phyloP scores from a whole-genome alignment of 306 rosid genomes.

The Gillenia trifoliata region DNA sequence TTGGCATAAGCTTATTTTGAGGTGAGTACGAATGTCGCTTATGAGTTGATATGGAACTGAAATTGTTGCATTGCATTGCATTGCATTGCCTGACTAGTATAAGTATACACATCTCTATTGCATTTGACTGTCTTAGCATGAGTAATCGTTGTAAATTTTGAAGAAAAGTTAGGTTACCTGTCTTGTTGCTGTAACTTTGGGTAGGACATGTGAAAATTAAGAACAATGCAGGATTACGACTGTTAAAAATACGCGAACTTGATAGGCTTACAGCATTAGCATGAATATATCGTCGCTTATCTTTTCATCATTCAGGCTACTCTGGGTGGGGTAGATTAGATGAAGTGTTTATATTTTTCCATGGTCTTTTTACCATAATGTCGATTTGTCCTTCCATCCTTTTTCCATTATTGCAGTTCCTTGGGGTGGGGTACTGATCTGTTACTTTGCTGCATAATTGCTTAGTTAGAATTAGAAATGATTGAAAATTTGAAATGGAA shows the following conservation, averaged over 20 bases:
- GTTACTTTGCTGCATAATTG: neutral
- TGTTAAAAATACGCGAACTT: neutral
- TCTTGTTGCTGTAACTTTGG: neutral
- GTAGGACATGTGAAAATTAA: neutral
- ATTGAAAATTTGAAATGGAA: neutral
- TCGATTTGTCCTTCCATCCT: neutral
- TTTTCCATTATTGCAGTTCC: neutral
- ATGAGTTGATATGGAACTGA: neutral
- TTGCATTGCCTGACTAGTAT: neutral
- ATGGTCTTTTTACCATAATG: neutral
- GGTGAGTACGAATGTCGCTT: conserved; percentile 34
- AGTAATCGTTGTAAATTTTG: neutral
- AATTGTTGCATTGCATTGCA: neutral
- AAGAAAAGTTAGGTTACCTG: neutral
- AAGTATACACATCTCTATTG: neutral
- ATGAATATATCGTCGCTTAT: neutral
- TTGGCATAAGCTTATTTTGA: conserved; percentile 76
- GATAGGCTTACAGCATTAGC: neutral
- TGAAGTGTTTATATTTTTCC: conserved; percentile 6
- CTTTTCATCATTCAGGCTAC: neutral
- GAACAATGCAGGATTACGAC: neutral
- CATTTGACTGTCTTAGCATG: neutral
- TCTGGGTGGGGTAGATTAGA: neutral
- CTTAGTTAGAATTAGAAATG: neutral
- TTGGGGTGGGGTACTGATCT: conserved; percentile 3